Conservation (phyloP, 2,329 filamentous ascomycete species). For the Phialocephala sp. region DNA sequence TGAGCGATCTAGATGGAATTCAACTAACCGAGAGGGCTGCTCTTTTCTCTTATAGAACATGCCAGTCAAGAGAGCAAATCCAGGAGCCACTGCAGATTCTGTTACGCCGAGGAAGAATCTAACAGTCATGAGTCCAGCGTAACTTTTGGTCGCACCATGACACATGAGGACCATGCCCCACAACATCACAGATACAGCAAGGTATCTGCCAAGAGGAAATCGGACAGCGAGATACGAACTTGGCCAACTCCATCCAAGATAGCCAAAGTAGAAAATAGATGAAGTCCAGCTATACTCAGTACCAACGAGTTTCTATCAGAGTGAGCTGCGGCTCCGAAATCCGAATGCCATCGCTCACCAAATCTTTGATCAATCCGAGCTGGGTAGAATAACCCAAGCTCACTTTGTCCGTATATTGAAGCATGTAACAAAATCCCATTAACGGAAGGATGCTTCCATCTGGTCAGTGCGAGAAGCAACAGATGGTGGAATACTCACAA, state of each 20-base stretch:
- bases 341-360: constrained; percentile 34
- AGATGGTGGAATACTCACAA: neutral
- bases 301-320: neutral
- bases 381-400: constrained; percentile 60
- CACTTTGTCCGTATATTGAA: constrained; percentile 45
- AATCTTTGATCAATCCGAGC: constrained; percentile 60
- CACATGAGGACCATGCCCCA: constrained; percentile 23
- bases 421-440: constrained; percentile 14
- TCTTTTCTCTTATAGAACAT: constrained; percentile 68
- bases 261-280: constrained; percentile 42
- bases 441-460: constrained; percentile 11
- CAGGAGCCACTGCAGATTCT: constrained; percentile 68
- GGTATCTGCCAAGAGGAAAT: constrained; percentile 57
- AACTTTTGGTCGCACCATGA: constrained; percentile 63
- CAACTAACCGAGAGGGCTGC: constrained; percentile 46
- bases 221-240: constrained; percentile 58
- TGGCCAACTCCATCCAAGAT: constrained; percentile 48
- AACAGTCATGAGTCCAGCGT: constrained; percentile 62
- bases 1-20: too few species aligned
- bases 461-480: neutral
- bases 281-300: constrained; percentile 57
- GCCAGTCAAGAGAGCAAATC: constrained; percentile 65
- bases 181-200: constrained; percentile 45
- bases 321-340: too few species aligned
- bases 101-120: constrained; percentile 70